phyloP scores from a whole-genome alignment of 2,329 filamentous ascomycete species.

The Trichophyton equinum region DNA sequence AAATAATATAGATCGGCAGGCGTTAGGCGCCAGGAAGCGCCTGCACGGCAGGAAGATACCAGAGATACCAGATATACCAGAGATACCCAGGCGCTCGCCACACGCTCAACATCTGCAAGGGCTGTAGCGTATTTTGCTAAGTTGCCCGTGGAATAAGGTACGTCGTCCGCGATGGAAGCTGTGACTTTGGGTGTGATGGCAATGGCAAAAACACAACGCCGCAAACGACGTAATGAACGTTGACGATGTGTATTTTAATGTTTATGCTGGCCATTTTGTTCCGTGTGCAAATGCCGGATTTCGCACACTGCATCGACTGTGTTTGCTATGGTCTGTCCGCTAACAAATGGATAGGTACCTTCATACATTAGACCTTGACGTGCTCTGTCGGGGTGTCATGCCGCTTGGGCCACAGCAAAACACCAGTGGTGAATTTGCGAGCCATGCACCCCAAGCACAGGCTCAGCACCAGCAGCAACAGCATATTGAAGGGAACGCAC shows the following conservation, averaged over 20 bases:
- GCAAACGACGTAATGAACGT: background rate
- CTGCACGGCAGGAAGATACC: too few species aligned
- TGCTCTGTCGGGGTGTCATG: background rate
- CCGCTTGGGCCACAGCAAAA: background rate
- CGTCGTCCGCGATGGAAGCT: too few species aligned
- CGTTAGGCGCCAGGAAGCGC: too few species aligned
- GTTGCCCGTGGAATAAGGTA: too few species aligned
- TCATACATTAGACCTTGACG: background rate
- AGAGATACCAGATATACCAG: too few species aligned
- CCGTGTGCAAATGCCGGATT: background rate
- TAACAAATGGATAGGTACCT: background rate
- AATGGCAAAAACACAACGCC: too few species aligned
- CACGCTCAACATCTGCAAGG: too few species aligned
- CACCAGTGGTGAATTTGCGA: conserved; percentile 7
- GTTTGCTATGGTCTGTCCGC: background rate
- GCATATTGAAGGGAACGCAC: conserved; percentile 2
- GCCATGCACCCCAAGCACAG: conserved; percentile 5
- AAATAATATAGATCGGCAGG: background rate
- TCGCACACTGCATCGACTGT: background rate
- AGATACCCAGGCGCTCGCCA: too few species aligned
- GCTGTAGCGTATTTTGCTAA: too few species aligned
- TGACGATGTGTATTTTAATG: background rate
- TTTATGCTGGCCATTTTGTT: background rate
- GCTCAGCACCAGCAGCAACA: background rate
- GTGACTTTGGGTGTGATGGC: too few species aligned